phyloP scores from a whole-genome alignment of 208 protist species.

The Trichomonas vaginalis region DNA sequence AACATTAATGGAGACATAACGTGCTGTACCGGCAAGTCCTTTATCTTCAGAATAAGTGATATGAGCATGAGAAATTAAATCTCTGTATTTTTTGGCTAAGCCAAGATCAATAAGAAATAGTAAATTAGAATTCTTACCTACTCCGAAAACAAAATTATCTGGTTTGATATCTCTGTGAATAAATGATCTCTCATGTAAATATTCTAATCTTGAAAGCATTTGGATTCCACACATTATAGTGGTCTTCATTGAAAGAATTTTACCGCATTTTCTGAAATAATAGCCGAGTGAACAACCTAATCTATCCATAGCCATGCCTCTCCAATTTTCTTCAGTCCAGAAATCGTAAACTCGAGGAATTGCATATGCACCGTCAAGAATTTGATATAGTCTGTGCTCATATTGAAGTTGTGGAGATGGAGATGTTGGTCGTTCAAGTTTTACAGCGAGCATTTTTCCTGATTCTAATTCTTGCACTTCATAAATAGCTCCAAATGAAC shows the following conservation, averaged over 20 bases:
- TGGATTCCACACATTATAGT: not conserved
- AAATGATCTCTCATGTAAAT: constrained; percentile 73
- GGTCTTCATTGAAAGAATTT: constrained; percentile 18
- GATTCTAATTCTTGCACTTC: constrained; percentile 25
- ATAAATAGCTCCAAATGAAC: constrained; percentile 13
- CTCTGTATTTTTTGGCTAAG: constrained; percentile 92
- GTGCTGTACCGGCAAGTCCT: constrained; percentile 91
- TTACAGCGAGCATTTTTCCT: constrained; percentile 64
- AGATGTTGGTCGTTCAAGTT: constrained; percentile 56
- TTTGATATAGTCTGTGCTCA: constrained; percentile 76
- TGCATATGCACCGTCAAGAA: constrained; percentile 48
- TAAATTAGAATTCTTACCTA: constrained; percentile 43
- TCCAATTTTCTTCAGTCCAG: constrained; percentile 82
- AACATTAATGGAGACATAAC: constrained; percentile 97
- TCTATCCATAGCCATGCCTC: constrained; percentile 94
- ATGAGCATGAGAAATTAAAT: constrained; percentile 83
- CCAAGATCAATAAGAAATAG: constrained; percentile 43
- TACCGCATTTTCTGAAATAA: constrained; percentile 70
- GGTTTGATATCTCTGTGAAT: constrained; percentile 86
- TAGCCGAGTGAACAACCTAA: constrained; percentile 89
- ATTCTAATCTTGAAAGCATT: constrained; percentile 11
- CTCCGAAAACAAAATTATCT: constrained; percentile 95
- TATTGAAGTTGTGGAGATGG: constrained; percentile 85
- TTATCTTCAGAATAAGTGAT: constrained; percentile 98
- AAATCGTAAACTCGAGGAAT: constrained; percentile 81